Evolutionary conservation across 257 asterid species (phyloP), one percentile per base, ranked within the genome.

Genomic region (Salvia miltiorrhiza): DNA sequence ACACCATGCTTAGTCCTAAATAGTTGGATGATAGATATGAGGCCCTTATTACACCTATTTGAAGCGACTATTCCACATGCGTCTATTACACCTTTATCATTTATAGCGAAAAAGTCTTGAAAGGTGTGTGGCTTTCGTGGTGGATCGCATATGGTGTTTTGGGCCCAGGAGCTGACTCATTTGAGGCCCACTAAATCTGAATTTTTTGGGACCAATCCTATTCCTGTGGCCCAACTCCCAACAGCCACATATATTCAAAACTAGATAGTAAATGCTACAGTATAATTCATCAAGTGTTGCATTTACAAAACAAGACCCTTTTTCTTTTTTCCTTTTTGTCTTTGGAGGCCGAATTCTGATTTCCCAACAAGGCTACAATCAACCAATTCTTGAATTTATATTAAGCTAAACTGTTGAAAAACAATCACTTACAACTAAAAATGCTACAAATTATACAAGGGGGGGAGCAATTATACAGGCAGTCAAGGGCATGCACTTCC

Each of bases 401-500:
- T 37, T 21, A 47, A 67, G 69, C 69, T 70, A 78, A 62, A 65
- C 76, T 56, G 73, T 49, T 2, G 60, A 40, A 73, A 60, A 73
- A 60, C 72, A 70, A 65, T 60, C 65, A 50, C 39, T 69, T 69
- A 70, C 74, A 66, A 54, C 53, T 40, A 33, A 70, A 68, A 68
- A 17, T 32, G 67, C 84, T 77, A 80, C 66, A 74, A 70, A 71
- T 80, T 72, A 54, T 69, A 80, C 82, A 73, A 54, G 39, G 40
- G 19, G 40, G 53, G 12, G 28, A 54, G 48, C 66, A 70, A 67
- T 81, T 32, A 64, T 73, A 80, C 84, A 76, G 69, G 52, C 74
- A 66, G 74, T 77, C 74, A 71, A 61, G 52, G 16, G 49, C 49
- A 43, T 43, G 49, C 52, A 52, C 59, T 52, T 52, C 57, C 59